These are phyloP conservation scores for Prunus salicina DNA, from an alignment of 306 rosid genomes.

Conservation along the genomic window DNA sequence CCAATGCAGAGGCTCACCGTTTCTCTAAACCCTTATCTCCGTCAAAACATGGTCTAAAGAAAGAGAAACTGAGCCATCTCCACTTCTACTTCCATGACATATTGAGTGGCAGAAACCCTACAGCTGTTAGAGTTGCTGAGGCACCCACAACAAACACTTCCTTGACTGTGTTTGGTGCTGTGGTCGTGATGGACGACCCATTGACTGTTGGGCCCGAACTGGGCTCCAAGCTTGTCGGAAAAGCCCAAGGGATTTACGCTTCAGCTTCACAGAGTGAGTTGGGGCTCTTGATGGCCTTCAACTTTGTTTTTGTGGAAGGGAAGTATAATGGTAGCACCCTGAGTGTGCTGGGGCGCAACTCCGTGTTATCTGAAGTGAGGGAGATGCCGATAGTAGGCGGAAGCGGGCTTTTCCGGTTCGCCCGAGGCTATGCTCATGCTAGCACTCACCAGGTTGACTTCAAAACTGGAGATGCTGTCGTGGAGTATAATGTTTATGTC, in stretches of 20 bases:
- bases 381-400: conserved; percentile 81
- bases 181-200: conserved; percentile 59
- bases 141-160: conserved; percentile 31
- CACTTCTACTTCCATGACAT: conserved; percentile 55
- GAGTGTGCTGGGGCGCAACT: conserved; percentile 60
- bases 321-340: conserved; percentile 56
- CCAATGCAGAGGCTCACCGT: not conserved
- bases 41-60: conserved; percentile 22
- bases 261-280: conserved; percentile 50
- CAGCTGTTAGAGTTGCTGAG: conserved; percentile 42
- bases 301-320: conserved; percentile 53
- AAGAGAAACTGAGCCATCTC: conserved; percentile 46
- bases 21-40: conserved; percentile 19
- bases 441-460: conserved; percentile 17
- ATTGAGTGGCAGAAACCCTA: conserved; percentile 38
- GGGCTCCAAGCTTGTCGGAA: conserved; percentile 41
- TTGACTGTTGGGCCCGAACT: conserved; percentile 42
- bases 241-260: conserved; percentile 66
- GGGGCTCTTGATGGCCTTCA: conserved; percentile 49
- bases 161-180: conserved; percentile 32
- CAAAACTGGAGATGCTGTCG: conserved; percentile 39
- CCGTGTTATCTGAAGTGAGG: conserved; percentile 29
- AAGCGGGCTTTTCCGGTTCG: conserved; percentile 62
- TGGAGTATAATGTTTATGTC: conserved; percentile 63
- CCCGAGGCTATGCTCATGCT: conserved; percentile 62